Percentiles rank a stretch among this genome's conserved stretches.
Evolutionary conservation across 2,329 filamentous ascomycete genomes (phyloP).

Genomic region (Fusarium sp.): DNA sequence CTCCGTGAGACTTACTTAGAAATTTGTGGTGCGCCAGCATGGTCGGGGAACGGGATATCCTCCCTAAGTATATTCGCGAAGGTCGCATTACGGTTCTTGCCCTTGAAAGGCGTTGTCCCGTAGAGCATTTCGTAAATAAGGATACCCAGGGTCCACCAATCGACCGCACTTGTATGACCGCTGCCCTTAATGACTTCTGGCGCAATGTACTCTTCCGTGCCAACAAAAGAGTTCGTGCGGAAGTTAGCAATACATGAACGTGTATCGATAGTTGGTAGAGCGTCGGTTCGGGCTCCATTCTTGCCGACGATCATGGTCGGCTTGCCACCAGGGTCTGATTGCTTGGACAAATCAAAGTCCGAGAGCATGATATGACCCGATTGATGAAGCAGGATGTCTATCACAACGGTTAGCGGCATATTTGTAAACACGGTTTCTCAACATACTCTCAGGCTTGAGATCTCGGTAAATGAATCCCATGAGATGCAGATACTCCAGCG

Average conservation of each 20-base stretch:
- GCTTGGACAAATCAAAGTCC: conserved; percentile 98
- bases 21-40: conserved; percentile 83
- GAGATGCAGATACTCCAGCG: conserved; percentile 93
- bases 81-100: conserved; percentile 97
- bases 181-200: conserved; percentile 99
- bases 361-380: conserved; percentile 99
- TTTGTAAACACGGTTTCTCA: conserved; percentile 10
- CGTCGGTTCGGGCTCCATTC: conserved; percentile 86
- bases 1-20: conserved; percentile 77
- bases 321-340: conserved; percentile 94
- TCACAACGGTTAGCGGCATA: conserved; percentile 5
- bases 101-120: conserved; percentile 98
- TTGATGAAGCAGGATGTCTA: conserved; percentile 96
- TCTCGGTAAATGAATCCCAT: conserved; percentile 99
- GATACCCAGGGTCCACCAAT: conserved; percentile 99
- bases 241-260: conserved; percentile 99
- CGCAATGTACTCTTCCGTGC: conserved; percentile 98
- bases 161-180: conserved; percentile 96
- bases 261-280: conserved; percentile 95
- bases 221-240: conserved; percentile 97
- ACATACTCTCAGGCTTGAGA: conserved; percentile 92
- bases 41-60: conserved; percentile 95
- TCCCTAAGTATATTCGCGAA: conserved; percentile 97
- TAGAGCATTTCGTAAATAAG: conserved; percentile 99
- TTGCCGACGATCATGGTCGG: conserved; percentile 97